These are phyloP conservation scores for Malassezia globosa DNA, from an alignment of 1,284 basidiomycete species.

Conservation along the genomic window DNA sequence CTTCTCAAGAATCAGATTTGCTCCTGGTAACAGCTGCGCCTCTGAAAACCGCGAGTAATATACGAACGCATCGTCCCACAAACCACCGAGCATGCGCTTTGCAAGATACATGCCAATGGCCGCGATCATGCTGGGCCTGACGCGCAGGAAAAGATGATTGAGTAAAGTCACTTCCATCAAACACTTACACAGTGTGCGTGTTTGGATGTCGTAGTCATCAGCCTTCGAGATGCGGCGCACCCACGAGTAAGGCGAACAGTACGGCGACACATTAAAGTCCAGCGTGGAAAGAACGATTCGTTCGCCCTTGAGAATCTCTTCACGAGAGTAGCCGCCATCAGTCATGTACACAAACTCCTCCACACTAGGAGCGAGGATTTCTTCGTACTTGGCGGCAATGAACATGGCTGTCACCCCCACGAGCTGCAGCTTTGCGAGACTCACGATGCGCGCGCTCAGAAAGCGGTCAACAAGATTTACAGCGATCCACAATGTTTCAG, in stretches of 20 bases:
- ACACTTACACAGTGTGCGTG: slow-evolving; percentile 83
- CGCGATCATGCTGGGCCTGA: slow-evolving; percentile 87
- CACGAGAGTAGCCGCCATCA: slow-evolving; percentile 72
- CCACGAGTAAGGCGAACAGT: slow-evolving; percentile 99
- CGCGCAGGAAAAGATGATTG: slow-evolving; percentile 83
- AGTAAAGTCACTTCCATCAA: slow-evolving; percentile 89
- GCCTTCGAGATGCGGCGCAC: slow-evolving; percentile 92
- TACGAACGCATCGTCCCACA: slow-evolving; percentile 66
- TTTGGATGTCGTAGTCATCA: slow-evolving; percentile 93
- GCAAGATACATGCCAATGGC: slow-evolving; percentile 77
- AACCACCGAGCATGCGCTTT: slow-evolving; percentile 46
- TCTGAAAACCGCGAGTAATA: slow-evolving; percentile 89
- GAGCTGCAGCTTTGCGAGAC: slow-evolving; percentile 57
- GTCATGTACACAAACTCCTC: slow-evolving; percentile 57
- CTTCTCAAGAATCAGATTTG: slow-evolving; percentile 71
- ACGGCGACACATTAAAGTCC: slow-evolving; percentile 87
- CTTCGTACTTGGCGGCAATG: slow-evolving; percentile 56
- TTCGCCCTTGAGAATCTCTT: slow-evolving; percentile 90
- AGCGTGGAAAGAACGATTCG: slow-evolving; percentile 72
- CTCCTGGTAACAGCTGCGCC: slow-evolving; percentile 72
- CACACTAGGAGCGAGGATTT: slow-evolving; percentile 45
- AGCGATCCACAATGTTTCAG: slow-evolving; percentile 60
- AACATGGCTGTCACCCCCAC: slow-evolving; percentile 60
- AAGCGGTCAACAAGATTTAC: slow-evolving; percentile 60
- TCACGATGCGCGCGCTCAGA: slow-evolving; percentile 56